Evolutionary conservation across 2,329 filamentous ascomycete species (phyloP).

Genomic region (Fusarium sp.): DNA sequence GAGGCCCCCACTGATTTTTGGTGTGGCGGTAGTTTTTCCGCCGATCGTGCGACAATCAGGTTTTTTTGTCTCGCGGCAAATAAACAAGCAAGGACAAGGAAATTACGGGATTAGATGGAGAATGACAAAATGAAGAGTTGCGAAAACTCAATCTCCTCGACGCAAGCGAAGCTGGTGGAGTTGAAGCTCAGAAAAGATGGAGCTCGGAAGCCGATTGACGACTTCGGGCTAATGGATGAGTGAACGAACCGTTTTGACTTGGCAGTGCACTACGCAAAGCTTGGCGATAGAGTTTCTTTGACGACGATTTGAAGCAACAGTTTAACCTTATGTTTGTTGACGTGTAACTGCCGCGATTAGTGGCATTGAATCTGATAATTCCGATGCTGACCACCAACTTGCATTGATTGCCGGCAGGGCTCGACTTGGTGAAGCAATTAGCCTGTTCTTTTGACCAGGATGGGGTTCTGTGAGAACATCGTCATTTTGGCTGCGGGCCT

Average conservation of each 20-base stretch:
- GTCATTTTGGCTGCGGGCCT: background rate
- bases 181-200: background rate
- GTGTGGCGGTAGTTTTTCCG: conserved; percentile 3
- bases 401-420: background rate
- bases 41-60: conserved; percentile 26
- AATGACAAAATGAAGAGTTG: background rate
- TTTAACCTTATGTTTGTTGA: background rate
- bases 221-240: background rate
- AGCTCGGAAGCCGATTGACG: conserved; percentile 13
- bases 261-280: background rate
- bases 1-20: background rate
- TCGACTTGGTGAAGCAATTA: background rate
- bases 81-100: background rate
- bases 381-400: background rate
- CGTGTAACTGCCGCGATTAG: background rate
- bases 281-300: conserved; percentile 16
- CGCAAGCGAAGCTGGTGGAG: background rate
- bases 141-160: conserved; percentile 1
- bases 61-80: conserved; percentile 1
- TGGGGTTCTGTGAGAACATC: background rate
- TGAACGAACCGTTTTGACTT: background rate
- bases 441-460: too few species aligned
- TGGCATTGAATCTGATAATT: background rate
- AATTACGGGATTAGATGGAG: conserved; percentile 11
- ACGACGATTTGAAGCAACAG: background rate